phyloP scores from a whole-genome alignment of 371 early-diverging fungal genomes.

The Mortierella sp. region DNA sequence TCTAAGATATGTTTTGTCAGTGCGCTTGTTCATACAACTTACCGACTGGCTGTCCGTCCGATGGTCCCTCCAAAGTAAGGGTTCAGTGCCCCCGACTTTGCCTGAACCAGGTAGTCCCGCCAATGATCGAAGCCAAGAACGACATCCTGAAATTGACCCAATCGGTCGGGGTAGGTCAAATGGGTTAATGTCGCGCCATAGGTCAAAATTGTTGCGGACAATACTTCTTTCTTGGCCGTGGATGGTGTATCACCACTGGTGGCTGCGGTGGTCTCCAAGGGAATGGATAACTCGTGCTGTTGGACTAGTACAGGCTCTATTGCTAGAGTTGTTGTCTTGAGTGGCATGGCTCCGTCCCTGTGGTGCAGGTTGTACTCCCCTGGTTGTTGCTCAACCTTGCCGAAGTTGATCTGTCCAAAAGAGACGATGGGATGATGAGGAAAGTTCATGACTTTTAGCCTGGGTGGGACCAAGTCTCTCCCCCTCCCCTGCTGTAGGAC shows the following conservation, averaged over 20 bases:
- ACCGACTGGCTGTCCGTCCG: conserved; percentile 53
- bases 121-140: conserved; percentile 48
- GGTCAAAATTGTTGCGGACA: conserved; percentile 37
- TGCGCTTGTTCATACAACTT: conserved; percentile 1
- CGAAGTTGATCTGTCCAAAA: too few relatives aligned
- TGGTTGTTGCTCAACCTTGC: too few relatives aligned
- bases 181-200: conserved; percentile 49
- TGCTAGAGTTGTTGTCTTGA: conserved; percentile 33
- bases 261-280: conserved; percentile 5
- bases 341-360: too few relatives aligned
- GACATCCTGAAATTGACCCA: conserved; percentile 30
- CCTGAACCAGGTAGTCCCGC: conserved; percentile 40
- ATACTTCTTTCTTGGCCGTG: background rate
- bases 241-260: background rate
- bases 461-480: too few relatives aligned
- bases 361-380: too few relatives aligned
- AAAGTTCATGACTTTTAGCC: too few relatives aligned
- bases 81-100: conserved; percentile 32
- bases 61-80: conserved; percentile 43
- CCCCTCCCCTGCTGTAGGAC: too few relatives aligned
- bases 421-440: too few relatives aligned
- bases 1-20: background rate
- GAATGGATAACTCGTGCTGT: conserved; percentile 20
- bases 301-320: conserved; percentile 26
- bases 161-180: conserved; percentile 26